Conservation (phyloP, 2,329 filamentous ascomycete genomes). For the Calonectria fujianensis region DNA sequence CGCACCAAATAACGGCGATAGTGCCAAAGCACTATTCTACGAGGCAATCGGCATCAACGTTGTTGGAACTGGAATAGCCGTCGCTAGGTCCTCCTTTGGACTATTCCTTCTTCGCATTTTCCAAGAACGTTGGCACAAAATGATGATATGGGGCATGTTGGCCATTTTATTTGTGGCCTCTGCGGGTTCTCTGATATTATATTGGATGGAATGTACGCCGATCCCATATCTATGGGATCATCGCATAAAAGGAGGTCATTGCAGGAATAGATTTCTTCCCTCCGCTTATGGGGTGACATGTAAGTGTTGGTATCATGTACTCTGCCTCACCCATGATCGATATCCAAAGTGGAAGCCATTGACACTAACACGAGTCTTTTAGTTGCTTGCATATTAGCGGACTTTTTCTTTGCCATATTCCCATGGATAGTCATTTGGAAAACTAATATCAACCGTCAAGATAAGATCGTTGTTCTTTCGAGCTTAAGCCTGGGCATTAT, state of each 20-base stretch:
- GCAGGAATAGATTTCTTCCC: conserved; percentile 14
- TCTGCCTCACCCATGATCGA: too few species aligned
- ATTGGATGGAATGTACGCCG: conserved; percentile 1
- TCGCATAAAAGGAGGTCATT: conserved; percentile 3
- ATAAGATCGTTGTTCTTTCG: conserved; percentile 2
- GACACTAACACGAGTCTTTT: not conserved
- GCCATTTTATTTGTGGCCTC: not conserved
- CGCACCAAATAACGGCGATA: not conserved
- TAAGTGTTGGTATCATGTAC: not conserved
- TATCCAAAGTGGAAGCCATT: rapidly evolving
- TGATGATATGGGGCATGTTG: conserved; percentile 4
- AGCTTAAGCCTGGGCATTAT: not conserved
- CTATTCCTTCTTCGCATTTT: conserved; percentile 23
- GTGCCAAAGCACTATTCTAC: conserved; percentile 2
- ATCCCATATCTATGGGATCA: conserved; percentile 9
- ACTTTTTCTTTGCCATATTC: conserved; percentile 17
- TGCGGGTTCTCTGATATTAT: conserved; percentile 9
- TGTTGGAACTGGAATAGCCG: conserved; percentile 2
- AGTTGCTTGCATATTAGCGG: conserved; percentile 6
- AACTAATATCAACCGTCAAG: conserved; percentile 3
- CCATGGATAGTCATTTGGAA: conserved; percentile 4
- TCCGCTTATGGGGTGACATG: conserved; percentile 17
- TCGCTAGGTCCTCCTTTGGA: conserved; percentile 3
- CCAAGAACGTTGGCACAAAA: not conserved
- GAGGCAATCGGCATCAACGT: conserved; percentile 14